A percentile compares a stretch with the other conserved stretches of the same genome.
These are phyloP conservation scores for Eimeria acervulina DNA, from an alignment of 169 alveolate species.

Conservation along the genomic window DNA sequence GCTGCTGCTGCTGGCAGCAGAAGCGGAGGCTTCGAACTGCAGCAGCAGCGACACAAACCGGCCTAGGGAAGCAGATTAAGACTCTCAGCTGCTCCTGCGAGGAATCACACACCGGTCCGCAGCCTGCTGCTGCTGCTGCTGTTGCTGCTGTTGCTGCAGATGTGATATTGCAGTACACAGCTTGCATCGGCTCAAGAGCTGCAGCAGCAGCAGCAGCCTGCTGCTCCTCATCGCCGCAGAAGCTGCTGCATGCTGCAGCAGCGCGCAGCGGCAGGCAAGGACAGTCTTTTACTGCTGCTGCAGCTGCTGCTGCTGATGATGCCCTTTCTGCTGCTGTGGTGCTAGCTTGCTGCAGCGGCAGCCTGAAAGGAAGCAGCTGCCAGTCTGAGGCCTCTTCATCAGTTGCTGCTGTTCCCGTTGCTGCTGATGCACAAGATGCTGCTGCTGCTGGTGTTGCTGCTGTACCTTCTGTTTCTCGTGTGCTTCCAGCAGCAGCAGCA, in stretches of 20 bases:
- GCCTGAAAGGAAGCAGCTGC: conserved; percentile 51
- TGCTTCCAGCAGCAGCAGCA: conserved; percentile 48
- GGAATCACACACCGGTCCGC: not conserved
- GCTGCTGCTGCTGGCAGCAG: conserved; percentile 50
- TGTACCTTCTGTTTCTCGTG: not conserved
- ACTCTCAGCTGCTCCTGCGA: not conserved
- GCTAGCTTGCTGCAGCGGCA: not conserved
- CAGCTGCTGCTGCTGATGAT: conserved; percentile 25
- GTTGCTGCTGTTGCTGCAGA: conserved; percentile 1
- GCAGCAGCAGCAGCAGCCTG: conserved; percentile 69
- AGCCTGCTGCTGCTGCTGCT: conserved; percentile 43
- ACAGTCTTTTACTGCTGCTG: not conserved
- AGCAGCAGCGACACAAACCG: conserved; percentile 5
- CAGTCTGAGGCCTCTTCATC: not conserved
- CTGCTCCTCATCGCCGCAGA: conserved; percentile 55
- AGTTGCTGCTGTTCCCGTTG: conserved; percentile 1
- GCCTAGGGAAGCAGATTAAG: conserved; percentile 52
- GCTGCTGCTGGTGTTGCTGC: conserved; percentile 58
- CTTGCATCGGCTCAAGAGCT: conserved; percentile 62
- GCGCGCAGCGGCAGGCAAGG: conserved; percentile 53
- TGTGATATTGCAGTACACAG: not conserved
- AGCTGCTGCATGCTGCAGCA: conserved; percentile 37
- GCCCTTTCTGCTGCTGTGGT: conserved; percentile 32
- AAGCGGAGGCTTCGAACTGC: conserved; percentile 13
- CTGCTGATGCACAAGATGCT: not conserved